Base-by-base conservation (phyloP, 768 basidiomycete genomes). In the Panellus pusillus region DNA sequence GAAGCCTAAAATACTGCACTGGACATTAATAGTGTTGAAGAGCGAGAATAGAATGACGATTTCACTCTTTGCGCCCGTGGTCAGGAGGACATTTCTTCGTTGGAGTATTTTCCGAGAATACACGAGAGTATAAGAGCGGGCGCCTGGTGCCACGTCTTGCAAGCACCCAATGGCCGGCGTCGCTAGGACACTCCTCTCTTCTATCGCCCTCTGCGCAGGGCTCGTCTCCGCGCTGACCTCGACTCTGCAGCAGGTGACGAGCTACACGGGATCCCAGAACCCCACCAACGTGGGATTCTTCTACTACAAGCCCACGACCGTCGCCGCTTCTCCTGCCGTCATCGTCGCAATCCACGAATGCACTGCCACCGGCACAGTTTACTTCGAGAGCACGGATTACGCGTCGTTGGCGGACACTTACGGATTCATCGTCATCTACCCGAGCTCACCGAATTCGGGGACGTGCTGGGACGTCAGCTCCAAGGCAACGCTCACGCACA, bases 291-390 rank as follows among this genome's bases (percentile, higher is more conserved):
- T 81, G 39, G 65, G 69, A 41, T 75, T 80, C 69, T 82, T 65
- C 65, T 63, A 75, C 19, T 78, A 79, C 67, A 67, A 65, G 47
- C 79, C 79, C 5, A 54, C 71, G 15, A 70, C 60, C 41, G 63
- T 78, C 18, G 67, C 62, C 7, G 44, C 69, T 41, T 68, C 68
- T 15, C 77, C 79, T 1, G 70, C 78, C 13, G 66, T 82, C 32
- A 74, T 82, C 46, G 74, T 81, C 44, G 81, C 79, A 9, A 75
- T 79, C 38, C 80, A 81, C 63, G 75, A 76, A 52, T 83, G 81
- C 67, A 63, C 66, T 11, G 81, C 77, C 31, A 74, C 76, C 0
- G 82, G 78, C 0, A 75, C 78, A 58, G 77, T 72, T 0, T 82
- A 76, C 66, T 83, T 74, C 72, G 50, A 62, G 2, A 74, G 77